Conservation (phyloP, 2,329 filamentous ascomycete species). For the Exophiala sp. region DNA sequence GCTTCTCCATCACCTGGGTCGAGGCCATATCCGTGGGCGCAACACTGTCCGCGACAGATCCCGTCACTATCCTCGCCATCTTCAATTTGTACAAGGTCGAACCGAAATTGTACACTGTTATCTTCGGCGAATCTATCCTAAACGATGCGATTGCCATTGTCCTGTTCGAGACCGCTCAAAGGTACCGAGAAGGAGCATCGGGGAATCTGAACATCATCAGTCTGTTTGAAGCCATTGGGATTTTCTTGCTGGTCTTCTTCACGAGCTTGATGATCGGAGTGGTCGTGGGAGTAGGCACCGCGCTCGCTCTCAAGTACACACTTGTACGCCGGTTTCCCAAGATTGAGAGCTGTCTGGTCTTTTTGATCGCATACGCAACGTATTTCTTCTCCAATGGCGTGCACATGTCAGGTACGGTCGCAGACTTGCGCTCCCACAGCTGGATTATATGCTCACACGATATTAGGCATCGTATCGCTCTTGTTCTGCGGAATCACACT, state of each 20-base stretch:
- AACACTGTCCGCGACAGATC: slow-evolving; percentile 92
- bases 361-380: slow-evolving; percentile 89
- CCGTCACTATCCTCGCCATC: slow-evolving; percentile 94
- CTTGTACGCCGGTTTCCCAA: slow-evolving; percentile 88
- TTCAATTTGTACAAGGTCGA: slow-evolving; percentile 99
- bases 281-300: slow-evolving; percentile 77
- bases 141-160: slow-evolving; percentile 99
- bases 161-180: slow-evolving; percentile 93
- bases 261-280: slow-evolving; percentile 87
- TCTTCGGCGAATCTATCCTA: slow-evolving; percentile 95
- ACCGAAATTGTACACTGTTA: slow-evolving; percentile 95
- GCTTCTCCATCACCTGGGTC: slow-evolving; percentile 79
- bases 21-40: slow-evolving; percentile 96
- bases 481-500: slow-evolving; percentile 97
- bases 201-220: slow-evolving; percentile 70
- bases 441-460: slow-evolving; percentile 24
- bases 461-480: slow-evolving; percentile 83
- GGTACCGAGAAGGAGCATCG: slow-evolving; percentile 71
- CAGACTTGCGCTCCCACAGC: not conserved
- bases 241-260: slow-evolving; percentile 95
- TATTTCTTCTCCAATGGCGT: slow-evolving; percentile 98
- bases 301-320: slow-evolving; percentile 87
- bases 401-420: slow-evolving; percentile 76
- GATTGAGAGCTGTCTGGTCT: slow-evolving; percentile 90
- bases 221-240: slow-evolving; percentile 83